Base-by-base conservation (phyloP, 1,284 basidiomycete genomes). In the Schizophyllum amplum region DNA sequence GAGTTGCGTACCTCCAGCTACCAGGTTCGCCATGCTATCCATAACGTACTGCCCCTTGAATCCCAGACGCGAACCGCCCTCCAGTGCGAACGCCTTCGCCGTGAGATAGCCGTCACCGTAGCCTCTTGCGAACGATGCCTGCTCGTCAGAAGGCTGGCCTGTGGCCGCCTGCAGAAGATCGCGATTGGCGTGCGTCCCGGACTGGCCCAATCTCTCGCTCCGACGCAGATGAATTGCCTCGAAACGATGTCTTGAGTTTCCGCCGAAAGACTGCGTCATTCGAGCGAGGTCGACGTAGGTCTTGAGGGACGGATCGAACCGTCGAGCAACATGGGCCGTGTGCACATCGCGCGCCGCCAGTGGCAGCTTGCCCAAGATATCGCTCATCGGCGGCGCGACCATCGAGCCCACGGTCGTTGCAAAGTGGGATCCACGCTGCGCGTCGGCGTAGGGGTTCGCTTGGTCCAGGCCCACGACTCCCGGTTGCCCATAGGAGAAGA, bases 31-130 rank as follows among this genome's bases (percentile, higher is more conserved):
- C 26, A 81, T 65, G 49, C 71, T 76, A 61, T 88, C 83, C 23
- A 51, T 59, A 24, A 87, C 77, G 66, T 82, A 88, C 64, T 90
- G 87, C 7, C 75, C 78, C 9, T 69, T 69, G 67, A 89, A 90
- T 2, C 86, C 87, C 0, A 90, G 75, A 62, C 77, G 79, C 24
- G 84, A 86, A 63, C 75, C 72, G 27, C 73, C 73, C 55, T 77
- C 71, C 24, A 72, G 67, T 2, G 83, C 83, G 65, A 90, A 89
- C 15, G 77, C 74, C 65, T 78, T 79, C 4, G 83, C 83, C 0
- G 84, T 81, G 17, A 75, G 68, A 64, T 80, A 82, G 1, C 88
- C 87, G 62, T 89, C 83, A 9, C 73, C 72, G 66, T 86, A 87
- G 3, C 86, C 87, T 56, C 72, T 70, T 2, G 71, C 62, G 54